phyloP scores from a whole-genome alignment of 306 rosid species.

The Citrullus colocynthis region DNA sequence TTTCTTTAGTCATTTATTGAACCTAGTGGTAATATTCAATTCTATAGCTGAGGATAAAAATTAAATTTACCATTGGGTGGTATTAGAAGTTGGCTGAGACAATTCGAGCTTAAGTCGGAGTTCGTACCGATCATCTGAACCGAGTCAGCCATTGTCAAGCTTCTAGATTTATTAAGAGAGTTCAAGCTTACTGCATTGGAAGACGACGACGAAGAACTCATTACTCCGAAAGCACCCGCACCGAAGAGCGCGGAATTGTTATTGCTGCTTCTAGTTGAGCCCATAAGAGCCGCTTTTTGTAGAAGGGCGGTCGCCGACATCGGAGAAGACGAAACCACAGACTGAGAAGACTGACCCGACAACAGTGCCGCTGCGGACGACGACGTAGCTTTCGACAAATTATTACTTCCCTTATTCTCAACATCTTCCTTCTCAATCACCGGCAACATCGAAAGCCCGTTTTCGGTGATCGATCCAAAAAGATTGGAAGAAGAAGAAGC shows the following conservation, averaged over 20 bases:
- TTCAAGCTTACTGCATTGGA: slow-evolving; percentile 23
- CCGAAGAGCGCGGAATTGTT: slow-evolving; percentile 24
- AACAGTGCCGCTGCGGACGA: background rate
- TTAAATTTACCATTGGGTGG: slow-evolving; percentile 14
- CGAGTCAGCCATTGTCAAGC: background rate
- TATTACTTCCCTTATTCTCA: slow-evolving; percentile 8
- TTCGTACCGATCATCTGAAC: background rate
- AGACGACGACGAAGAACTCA: slow-evolving; percentile 33
- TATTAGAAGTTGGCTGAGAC: slow-evolving; percentile 30
- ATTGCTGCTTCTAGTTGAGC: slow-evolving; percentile 28
- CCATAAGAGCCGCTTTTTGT: slow-evolving; percentile 38
- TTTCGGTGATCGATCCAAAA: slow-evolving; percentile 23
- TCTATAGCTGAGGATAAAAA: background rate
- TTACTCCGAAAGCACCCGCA: slow-evolving; percentile 38
- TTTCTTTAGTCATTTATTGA: background rate
- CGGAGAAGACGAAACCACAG: slow-evolving; percentile 32
- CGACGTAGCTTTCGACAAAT: background rate
- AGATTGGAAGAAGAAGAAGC: slow-evolving; percentile 24
- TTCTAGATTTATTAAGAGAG: slow-evolving; percentile 7
- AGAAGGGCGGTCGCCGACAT: slow-evolving; percentile 51
- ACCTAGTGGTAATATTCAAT: background rate
- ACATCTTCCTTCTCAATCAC: slow-evolving; percentile 30
- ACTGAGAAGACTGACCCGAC: background rate
- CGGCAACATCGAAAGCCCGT: slow-evolving; percentile 1
- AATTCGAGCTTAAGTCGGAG: slow-evolving; percentile 12